Percentiles rank a stretch among this genome's conserved stretches.
Conservation (phyloP, 495 filamentous ascomycete genomes). For the Annulohypoxylon bovei region DNA sequence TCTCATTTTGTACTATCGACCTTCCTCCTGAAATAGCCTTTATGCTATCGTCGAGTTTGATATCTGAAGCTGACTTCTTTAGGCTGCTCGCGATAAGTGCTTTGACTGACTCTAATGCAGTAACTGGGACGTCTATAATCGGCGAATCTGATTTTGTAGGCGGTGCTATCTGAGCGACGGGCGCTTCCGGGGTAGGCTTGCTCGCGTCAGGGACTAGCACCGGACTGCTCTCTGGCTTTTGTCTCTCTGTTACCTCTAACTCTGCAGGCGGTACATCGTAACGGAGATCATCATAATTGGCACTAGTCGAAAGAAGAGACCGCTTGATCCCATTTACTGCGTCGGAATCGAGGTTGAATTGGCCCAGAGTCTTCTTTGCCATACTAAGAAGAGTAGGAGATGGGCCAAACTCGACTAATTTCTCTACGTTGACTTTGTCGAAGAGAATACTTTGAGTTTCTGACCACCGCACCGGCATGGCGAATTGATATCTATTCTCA, state of each 20-base stretch:
- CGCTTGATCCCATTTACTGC: conserved; percentile 87
- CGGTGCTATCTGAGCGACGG: conserved; percentile 52
- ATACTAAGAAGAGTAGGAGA: conserved; percentile 88
- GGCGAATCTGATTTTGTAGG: conserved; percentile 76
- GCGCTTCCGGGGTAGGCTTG: conserved; percentile 54
- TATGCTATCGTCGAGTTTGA: conserved; percentile 86
- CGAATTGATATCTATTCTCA: conserved; percentile 72
- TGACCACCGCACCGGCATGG: conserved; percentile 90
- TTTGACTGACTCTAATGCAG: conserved; percentile 79
- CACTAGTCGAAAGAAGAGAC: conserved; percentile 91
- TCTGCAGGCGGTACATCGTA: conserved; percentile 87
- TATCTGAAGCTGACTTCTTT: conserved; percentile 80
- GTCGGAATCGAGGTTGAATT: conserved; percentile 91
- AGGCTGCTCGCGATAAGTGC: conserved; percentile 85
- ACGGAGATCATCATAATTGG: conserved; percentile 91
- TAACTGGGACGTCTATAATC: conserved; percentile 79
- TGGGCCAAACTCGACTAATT: conserved; percentile 88
- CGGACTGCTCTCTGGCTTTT: conserved; percentile 55
- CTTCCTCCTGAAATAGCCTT: conserved; percentile 73
- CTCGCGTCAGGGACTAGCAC: conserved; percentile 45
- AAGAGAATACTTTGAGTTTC: conserved; percentile 93
- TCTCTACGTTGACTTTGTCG: conserved; percentile 82
- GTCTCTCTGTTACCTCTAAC: conserved; percentile 58
- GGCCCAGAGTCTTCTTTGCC: conserved; percentile 84
- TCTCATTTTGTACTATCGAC: conserved; percentile 87